Conservation (phyloP, 306 rosid genomes). For the Corylus avellana region DNA sequence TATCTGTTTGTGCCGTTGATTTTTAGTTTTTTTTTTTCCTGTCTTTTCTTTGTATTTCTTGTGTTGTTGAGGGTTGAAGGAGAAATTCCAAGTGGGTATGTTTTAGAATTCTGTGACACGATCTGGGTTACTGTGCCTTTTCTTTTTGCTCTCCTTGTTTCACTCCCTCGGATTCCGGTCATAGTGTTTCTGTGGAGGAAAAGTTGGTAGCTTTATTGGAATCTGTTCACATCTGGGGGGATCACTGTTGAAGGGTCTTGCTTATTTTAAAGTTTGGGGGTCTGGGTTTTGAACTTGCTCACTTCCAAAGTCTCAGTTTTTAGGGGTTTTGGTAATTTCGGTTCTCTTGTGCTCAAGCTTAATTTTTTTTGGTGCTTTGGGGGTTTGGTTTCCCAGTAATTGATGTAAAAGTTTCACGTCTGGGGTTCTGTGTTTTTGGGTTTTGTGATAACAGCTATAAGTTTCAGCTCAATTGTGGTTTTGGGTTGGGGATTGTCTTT, state of each 20-base stretch:
- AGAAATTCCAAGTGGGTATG: conserved; percentile 33
- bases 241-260: conserved; percentile 26
- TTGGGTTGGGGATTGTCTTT: conserved; percentile 6
- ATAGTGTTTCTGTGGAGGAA: conserved; percentile 32
- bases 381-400: not conserved
- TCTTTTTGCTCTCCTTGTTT: conserved; percentile 37
- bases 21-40: not conserved
- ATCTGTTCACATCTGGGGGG: conserved; percentile 39
- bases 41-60: conserved; percentile 19
- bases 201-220: conserved; percentile 54
- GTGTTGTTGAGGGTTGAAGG: conserved; percentile 36
- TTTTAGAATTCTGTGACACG: conserved; percentile 37
- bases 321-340: conserved; percentile 18
- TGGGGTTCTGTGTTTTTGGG: not conserved
- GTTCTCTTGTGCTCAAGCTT: conserved; percentile 9
- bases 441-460: not conserved
- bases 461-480: not conserved
- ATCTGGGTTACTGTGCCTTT: conserved; percentile 47
- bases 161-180: conserved; percentile 57
- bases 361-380: not conserved
- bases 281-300: conserved; percentile 21
- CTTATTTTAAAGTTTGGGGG: conserved; percentile 29
- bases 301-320: conserved; percentile 20
- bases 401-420: not conserved
- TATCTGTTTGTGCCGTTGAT: not conserved